Conservation (phyloP, 78 protist species). For the Planoprotostelium fungivorum region DNA sequence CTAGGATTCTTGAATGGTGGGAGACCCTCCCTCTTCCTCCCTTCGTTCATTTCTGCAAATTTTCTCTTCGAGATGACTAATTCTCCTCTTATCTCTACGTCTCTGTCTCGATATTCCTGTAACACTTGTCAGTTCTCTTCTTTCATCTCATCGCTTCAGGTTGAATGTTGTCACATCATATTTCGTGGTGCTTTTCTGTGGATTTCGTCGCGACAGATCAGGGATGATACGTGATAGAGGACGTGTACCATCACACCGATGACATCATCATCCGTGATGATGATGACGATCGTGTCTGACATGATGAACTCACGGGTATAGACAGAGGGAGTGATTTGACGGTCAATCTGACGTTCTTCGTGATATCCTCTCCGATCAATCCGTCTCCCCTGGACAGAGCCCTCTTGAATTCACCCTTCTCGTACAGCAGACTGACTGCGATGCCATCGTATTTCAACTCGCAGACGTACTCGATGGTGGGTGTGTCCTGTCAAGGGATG, state of each 20-base stretch:
- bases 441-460: slow-evolving; percentile 61
- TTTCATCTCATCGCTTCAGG: too few relatives aligned
- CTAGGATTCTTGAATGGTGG: slow-evolving; percentile 43
- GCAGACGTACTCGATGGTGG: neutral
- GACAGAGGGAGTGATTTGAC: neutral
- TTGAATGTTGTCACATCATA: too few relatives aligned
- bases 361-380: slow-evolving; percentile 40
- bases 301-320: neutral
- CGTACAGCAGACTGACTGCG: slow-evolving; percentile 23
- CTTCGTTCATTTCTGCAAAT: slow-evolving; percentile 18
- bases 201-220: too few relatives aligned
- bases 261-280: neutral
- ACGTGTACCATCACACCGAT: too few relatives aligned
- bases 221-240: too few relatives aligned
- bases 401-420: slow-evolving; percentile 7
- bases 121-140: too few relatives aligned
- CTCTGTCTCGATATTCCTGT: neutral
- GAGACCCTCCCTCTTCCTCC: slow-evolving; percentile 2
- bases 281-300: neutral
- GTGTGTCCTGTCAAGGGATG: neutral
- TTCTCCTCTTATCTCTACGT: slow-evolving; percentile 56
- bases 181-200: too few relatives aligned
- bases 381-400: slow-evolving; percentile 56
- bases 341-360: slow-evolving; percentile 3
- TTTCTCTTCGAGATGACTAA: slow-evolving; percentile 18